Percentiles rank a stretch among this genome's conserved stretches.
Conservation (phyloP, 2,329 filamentous ascomycete species). For the Lomentospora prolificans region DNA sequence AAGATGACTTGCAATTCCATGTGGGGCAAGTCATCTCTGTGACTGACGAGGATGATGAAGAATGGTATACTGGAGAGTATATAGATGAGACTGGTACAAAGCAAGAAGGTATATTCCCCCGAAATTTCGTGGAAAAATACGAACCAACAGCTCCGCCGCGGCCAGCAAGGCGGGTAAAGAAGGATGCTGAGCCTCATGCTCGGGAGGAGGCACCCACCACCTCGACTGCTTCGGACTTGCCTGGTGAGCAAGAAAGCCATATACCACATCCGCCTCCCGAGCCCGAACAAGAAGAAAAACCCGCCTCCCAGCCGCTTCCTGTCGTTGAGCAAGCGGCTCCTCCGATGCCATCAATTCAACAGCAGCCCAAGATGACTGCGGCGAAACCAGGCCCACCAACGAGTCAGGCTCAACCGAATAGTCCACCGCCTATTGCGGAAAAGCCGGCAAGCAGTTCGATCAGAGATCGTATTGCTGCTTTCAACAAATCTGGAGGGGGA, state of each 20-base stretch:
- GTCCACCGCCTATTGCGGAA: constrained; percentile 57
- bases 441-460: constrained; percentile 74
- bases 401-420: constrained; percentile 29
- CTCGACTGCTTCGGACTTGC: constrained; percentile 1
- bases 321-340: constrained; percentile 19
- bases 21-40: constrained; percentile 87
- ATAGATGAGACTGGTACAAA: constrained; percentile 63
- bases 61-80: constrained; percentile 92
- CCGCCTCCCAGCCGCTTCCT: constrained; percentile 15
- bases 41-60: constrained; percentile 81
- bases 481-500: constrained; percentile 81
- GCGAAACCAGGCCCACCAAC: constrained; percentile 27
- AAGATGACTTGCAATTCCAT: constrained; percentile 85
- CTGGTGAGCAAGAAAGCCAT: constrained; percentile 6
- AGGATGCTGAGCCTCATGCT: constrained; percentile 32
- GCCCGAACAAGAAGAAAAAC: constrained; percentile 17
- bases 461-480: constrained; percentile 90
- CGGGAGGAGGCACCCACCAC: constrained; percentile 12
- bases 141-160: constrained; percentile 85
- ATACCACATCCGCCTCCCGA: constrained; percentile 18
- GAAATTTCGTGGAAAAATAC: constrained; percentile 95
- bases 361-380: constrained; percentile 17
- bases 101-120: constrained; percentile 81
- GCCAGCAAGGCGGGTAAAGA: constrained; percentile 67
- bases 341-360: constrained; percentile 13